Conservation (phyloP, 2,329 filamentous ascomycete genomes). For the Pseudodiploospora longispora region DNA sequence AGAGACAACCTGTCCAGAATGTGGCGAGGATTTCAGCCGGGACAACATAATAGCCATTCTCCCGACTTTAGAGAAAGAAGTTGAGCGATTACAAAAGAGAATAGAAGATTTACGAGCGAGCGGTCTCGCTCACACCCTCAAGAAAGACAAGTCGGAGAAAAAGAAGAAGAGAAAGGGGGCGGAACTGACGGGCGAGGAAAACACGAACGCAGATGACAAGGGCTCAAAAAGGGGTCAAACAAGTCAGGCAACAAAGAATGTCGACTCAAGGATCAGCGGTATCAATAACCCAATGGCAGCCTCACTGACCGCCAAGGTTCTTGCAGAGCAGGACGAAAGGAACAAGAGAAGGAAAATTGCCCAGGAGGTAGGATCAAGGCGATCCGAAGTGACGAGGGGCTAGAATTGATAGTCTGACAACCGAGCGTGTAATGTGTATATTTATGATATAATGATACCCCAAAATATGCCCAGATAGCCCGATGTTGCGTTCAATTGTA, state of each 20-base stretch:
- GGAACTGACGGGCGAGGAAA: slow-evolving; percentile 23
- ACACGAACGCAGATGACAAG: slow-evolving; percentile 13
- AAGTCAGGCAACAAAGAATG: slow-evolving; percentile 21
- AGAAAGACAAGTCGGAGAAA: slow-evolving; percentile 59
- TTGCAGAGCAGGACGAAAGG: slow-evolving; percentile 76
- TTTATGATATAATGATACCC: slow-evolving; percentile 7
- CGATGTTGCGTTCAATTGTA: background rate
- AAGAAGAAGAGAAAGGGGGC: slow-evolving; percentile 64
- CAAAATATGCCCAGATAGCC: background rate
- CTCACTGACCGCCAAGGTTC: slow-evolving; percentile 73
- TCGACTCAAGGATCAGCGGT: slow-evolving; percentile 38
- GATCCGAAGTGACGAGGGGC: slow-evolving; percentile 4
- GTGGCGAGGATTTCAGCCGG: slow-evolving; percentile 62
- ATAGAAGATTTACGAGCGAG: slow-evolving; percentile 60
- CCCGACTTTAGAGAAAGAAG: slow-evolving; percentile 61
- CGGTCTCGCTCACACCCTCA: slow-evolving; percentile 77
- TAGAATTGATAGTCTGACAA: background rate
- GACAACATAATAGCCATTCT: slow-evolving; percentile 80
- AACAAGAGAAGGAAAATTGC: slow-evolving; percentile 70
- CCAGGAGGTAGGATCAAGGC: slow-evolving; percentile 6
- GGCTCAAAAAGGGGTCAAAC: slow-evolving; percentile 4
- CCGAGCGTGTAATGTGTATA: background rate
- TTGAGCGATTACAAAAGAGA: slow-evolving; percentile 57
- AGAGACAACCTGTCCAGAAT: slow-evolving; percentile 59
- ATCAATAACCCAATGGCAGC: slow-evolving; percentile 89